These are phyloP conservation scores for Rhamnella rubrinervis DNA, from an alignment of 331 rosid species.

Conservation along the genomic window DNA sequence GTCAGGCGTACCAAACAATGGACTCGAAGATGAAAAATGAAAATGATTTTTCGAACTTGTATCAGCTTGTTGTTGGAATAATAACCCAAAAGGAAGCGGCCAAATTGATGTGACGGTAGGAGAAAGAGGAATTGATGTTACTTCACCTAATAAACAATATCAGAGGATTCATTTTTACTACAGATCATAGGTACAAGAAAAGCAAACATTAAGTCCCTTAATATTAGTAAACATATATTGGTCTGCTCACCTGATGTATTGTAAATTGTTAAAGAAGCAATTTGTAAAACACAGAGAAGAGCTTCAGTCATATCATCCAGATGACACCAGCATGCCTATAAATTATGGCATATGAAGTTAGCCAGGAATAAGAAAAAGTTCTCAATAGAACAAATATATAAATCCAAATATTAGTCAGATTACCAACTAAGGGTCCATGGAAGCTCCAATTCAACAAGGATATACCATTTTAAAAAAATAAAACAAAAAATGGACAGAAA, in stretches of 20 bases:
- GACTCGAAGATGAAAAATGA: slow-evolving; percentile 63
- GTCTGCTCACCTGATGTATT: slow-evolving; percentile 69
- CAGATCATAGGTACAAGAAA: not conserved
- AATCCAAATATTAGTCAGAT: not conserved
- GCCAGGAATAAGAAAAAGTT: slow-evolving; percentile 8
- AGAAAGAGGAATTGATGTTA: slow-evolving; percentile 63
- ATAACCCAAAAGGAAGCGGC: slow-evolving; percentile 93
- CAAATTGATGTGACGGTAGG: slow-evolving; percentile 68
- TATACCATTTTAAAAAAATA: not conserved
- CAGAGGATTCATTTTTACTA: not conserved
- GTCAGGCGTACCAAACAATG: slow-evolving; percentile 57
- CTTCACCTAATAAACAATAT: slow-evolving; percentile 63
- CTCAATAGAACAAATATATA: slow-evolving; percentile 15
- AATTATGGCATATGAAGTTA: slow-evolving; percentile 22
- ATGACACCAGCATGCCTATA: slow-evolving; percentile 86
- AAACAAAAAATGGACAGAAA: too few species aligned
- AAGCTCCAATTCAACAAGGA: not conserved
- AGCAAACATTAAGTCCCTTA: not conserved
- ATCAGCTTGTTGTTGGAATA: slow-evolving; percentile 78
- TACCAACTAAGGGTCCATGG: not conserved
- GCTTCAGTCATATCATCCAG: slow-evolving; percentile 71
- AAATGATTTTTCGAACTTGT: slow-evolving; percentile 40
- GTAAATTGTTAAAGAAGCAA: slow-evolving; percentile 73
- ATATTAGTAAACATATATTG: slow-evolving; percentile 4
- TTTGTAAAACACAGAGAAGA: slow-evolving; percentile 77